These are phyloP conservation scores for Candida odintsovae DNA, from an alignment of 805 yeast genomes.

Conservation along the genomic window DNA sequence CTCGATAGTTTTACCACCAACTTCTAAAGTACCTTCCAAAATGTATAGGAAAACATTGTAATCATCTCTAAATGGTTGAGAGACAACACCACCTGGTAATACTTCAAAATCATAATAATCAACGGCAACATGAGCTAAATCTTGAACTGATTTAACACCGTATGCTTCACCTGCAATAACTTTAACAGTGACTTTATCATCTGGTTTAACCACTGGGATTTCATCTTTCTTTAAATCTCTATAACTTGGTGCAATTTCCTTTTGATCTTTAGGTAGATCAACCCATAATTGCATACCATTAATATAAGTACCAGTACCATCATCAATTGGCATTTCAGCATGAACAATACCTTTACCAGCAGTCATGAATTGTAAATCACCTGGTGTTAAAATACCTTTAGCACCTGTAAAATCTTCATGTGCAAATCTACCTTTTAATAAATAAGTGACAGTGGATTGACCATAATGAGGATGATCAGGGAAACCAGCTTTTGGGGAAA, in stretches of 20 bases:
- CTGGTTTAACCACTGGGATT: slow-evolving; percentile 62
- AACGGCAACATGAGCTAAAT: slow-evolving; percentile 78
- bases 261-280: slow-evolving; percentile 62
- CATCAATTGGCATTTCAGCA: slow-evolving; percentile 74
- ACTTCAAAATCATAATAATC: slow-evolving; percentile 63
- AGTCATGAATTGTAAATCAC: slow-evolving; percentile 91
- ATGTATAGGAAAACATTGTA: slow-evolving; percentile 70
- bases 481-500: slow-evolving; percentile 62
- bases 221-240: slow-evolving; percentile 68
- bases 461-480: slow-evolving; percentile 85
- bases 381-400: slow-evolving; percentile 69
- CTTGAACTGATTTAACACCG: slow-evolving; percentile 69
- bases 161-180: slow-evolving; percentile 76
- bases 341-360: slow-evolving; percentile 88
- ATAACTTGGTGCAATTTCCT: slow-evolving; percentile 65
- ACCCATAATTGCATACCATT: slow-evolving; percentile 87
- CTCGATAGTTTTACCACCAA: slow-evolving; percentile 38
- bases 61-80: slow-evolving; percentile 51
- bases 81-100: slow-evolving; percentile 57
- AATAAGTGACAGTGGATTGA: slow-evolving; percentile 71
- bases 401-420: slow-evolving; percentile 87
- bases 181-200: slow-evolving; percentile 57
- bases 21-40: slow-evolving; percentile 50
- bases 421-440: slow-evolving; percentile 61
- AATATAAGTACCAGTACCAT: slow-evolving; percentile 41